Conservation (phyloP, 768 basidiomycete species). For the Scleroderma citrinum region DNA sequence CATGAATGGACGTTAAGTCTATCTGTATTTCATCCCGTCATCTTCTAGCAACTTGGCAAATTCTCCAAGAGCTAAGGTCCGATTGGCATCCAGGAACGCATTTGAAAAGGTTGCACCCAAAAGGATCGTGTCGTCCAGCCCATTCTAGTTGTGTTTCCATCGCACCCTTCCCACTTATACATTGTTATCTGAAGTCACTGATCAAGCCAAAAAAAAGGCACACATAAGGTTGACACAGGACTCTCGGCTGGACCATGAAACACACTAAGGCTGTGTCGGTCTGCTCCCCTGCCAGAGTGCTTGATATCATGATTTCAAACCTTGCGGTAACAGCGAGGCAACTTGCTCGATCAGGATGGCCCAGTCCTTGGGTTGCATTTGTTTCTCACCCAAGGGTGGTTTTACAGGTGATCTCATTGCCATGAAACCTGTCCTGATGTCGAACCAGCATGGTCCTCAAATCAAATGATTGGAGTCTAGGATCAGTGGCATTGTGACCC, state of each 20-base stretch:
- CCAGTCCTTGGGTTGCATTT: not conserved
- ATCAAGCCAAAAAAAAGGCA: too few relatives aligned
- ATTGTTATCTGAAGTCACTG: too few relatives aligned
- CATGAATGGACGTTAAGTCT: not conserved
- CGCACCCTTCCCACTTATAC: too few relatives aligned
- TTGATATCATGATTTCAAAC: not conserved
- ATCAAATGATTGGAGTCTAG: not conserved
- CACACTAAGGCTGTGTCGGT: not conserved
- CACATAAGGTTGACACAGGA: not conserved
- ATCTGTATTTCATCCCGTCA: too few relatives aligned
- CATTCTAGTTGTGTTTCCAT: not conserved
- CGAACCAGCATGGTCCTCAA: not conserved
- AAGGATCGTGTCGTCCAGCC: too few relatives aligned
- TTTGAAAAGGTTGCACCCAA: too few relatives aligned
- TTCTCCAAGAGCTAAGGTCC: not conserved
- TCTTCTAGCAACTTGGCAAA: too few relatives aligned
- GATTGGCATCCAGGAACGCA: not conserved
- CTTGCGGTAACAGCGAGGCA: conserved; percentile 4
- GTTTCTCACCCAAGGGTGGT: too few relatives aligned
- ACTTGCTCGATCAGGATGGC: conserved; percentile 10
- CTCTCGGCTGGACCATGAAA: not conserved
- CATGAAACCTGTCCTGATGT: too few relatives aligned
- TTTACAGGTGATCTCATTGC: too few relatives aligned
- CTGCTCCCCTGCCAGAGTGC: not conserved
- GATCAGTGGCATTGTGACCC: not conserved